Evolutionary conservation across 2,329 filamentous ascomycete species (phyloP).

Genomic region (Trichothecium sympodiale): DNA sequence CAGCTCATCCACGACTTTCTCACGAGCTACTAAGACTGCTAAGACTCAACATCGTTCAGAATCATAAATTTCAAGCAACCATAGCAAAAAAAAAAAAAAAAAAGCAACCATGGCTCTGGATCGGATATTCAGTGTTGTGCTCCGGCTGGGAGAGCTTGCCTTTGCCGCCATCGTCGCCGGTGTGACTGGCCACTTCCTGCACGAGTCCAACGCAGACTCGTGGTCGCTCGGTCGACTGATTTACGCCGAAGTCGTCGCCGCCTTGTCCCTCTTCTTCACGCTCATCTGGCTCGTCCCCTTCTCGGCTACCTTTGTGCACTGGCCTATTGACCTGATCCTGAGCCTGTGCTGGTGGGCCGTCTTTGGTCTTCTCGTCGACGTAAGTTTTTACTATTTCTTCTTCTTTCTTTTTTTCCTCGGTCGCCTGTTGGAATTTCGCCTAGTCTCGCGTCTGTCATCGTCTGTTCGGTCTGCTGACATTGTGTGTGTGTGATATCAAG

Average conservation of each 20-base stretch:
- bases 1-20: too few species aligned
- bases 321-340: slow-evolving; percentile 59
- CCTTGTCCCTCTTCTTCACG: slow-evolving; percentile 55
- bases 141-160: slow-evolving; percentile 42
- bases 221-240: slow-evolving; percentile 56
- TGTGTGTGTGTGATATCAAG: slow-evolving; percentile 25
- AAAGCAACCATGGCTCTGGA: slow-evolving; percentile 26
- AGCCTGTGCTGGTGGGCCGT: slow-evolving; percentile 59
- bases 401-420: not conserved
- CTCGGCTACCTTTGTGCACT: slow-evolving; percentile 54
- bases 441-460: too few species aligned
- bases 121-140: slow-evolving; percentile 25
- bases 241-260: slow-evolving; percentile 63
- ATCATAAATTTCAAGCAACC: too few species aligned
- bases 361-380: slow-evolving; percentile 55
- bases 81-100: too few species aligned
- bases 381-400: slow-evolving; percentile 22
- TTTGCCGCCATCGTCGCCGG: slow-evolving; percentile 65
- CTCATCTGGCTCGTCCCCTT: slow-evolving; percentile 67
- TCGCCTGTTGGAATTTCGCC: not conserved
- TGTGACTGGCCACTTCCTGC: slow-evolving; percentile 56
- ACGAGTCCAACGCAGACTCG: slow-evolving; percentile 30
- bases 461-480: not conserved
- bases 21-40: too few species aligned
- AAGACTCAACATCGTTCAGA: too few species aligned